Evolutionary conservation across 768 basidiomycete genomes (phyloP), one percentile per base, ranked within the genome.

Genomic region (Rhodotorula diobovata): DNA sequence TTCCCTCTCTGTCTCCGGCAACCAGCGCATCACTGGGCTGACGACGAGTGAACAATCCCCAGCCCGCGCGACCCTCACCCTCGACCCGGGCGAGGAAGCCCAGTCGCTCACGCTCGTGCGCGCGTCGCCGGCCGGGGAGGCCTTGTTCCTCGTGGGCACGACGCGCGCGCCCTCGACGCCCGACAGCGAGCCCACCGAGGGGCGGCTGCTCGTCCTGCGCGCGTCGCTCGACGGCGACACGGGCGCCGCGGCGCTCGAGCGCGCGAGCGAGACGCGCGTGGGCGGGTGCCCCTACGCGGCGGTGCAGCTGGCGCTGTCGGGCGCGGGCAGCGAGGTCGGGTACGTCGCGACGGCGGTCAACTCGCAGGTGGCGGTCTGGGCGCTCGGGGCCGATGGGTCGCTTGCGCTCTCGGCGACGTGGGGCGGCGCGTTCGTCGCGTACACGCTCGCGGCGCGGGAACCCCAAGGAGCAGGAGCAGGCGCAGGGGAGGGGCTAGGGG

Each of bases 381-480:
- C 9, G 32, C 32, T 64, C 30, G 18, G 1, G 9, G 35, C 50
- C n/a, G 30, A 63, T 1, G 30, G 58, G 55, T 66, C 66, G 11
- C 79, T 90, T 23, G 76, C 82, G 50, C 81, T 82, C 41, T 75
- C 86, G 14, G 79, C 85, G 0, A 82, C 85, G 50, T 93, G 91
- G 88, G 87, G 89, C 73, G 90, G 91, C 78, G 92, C 90, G 66
- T 93, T 93, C 80, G 71, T 90, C 67, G 86, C 93, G 39, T 86
- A 85, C 9, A 87, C 85, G 66, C 80, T 96, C 32, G 86, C 85
- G 0, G 81, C 85, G 7, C 84, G 84, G 58, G 84, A 82, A 12
- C n/a, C n/a, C n/a, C n/a, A n/a, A n/a, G n/a, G n/a, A n/a, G n/a
- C n/a, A n/a, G n/a, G n/a, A n/a, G n/a, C n/a, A n/a, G n/a, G n/a